phyloP scores from a whole-genome alignment of 1,139 yeast genomes.

The Kodamaea ohmeri region DNA sequence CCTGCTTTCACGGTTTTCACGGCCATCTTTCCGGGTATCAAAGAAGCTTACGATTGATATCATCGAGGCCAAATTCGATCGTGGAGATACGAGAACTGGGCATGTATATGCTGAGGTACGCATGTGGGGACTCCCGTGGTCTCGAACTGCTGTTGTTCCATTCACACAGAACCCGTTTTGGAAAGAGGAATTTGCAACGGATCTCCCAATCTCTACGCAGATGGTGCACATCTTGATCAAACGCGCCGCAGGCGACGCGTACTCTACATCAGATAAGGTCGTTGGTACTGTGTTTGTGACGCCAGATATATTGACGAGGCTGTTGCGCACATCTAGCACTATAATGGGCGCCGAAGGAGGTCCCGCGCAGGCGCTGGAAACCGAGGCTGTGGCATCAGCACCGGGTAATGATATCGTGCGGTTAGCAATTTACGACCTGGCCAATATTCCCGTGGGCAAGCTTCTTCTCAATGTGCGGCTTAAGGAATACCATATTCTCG shows the following conservation, averaged over 20 bases:
- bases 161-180: conserved; percentile 59
- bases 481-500: conserved; percentile 58
- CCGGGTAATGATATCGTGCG: conserved; percentile 37
- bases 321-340: conserved; percentile 34
- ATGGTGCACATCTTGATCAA: conserved; percentile 53
- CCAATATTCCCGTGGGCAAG: conserved; percentile 53
- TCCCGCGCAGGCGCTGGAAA: not conserved
- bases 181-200: conserved; percentile 64
- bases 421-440: conserved; percentile 40
- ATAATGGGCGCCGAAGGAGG: conserved; percentile 23
- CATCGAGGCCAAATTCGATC: conserved; percentile 62
- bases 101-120: conserved; percentile 60
- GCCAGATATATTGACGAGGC: conserved; percentile 50
- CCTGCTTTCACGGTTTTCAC: conserved; percentile 17
- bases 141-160: conserved; percentile 60
- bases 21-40: conserved; percentile 52
- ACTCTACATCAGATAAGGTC: conserved; percentile 33
- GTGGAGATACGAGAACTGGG: conserved; percentile 19
- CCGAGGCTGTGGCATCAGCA: not conserved
- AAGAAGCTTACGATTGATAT: conserved; percentile 56
- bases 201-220: conserved; percentile 55
- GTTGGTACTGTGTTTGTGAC: conserved; percentile 57
- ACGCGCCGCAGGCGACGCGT: conserved; percentile 23
- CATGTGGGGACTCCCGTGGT: conserved; percentile 71
- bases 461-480: conserved; percentile 54